Percentiles rank a stretch among this genome's conserved stretches.
Conservation (phyloP, 371 early-diverging fungal genomes). For the Mortierella sp. region DNA sequence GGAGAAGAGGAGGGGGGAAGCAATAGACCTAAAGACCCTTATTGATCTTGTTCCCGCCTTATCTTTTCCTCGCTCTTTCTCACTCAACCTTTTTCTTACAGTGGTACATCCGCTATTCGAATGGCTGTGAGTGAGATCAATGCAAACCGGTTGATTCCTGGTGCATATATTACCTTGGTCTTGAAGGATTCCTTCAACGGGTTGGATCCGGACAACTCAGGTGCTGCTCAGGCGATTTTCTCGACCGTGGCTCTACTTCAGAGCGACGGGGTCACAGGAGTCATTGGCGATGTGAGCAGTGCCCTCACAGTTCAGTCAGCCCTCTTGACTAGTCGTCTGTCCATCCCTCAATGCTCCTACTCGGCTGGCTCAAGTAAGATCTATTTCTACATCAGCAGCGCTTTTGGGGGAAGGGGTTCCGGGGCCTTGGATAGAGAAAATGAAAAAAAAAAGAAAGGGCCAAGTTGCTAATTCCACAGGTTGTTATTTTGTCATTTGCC, state of each 20-base stretch:
- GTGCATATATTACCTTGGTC: constrained; percentile 66
- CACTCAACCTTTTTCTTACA: constrained; percentile 15
- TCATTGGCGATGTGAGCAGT: constrained; percentile 69
- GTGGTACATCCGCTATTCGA: constrained; percentile 70
- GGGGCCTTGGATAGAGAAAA: not conserved
- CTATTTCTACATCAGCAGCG: too few relatives aligned
- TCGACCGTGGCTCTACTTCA: constrained; percentile 67
- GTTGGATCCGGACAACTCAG: constrained; percentile 59
- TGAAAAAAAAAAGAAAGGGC: too few relatives aligned
- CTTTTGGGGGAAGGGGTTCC: not conserved
- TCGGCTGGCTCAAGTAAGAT: constrained; percentile 65
- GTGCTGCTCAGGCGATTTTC: constrained; percentile 70
- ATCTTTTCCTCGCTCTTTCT: too few relatives aligned
- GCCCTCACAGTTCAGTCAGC: constrained; percentile 69
- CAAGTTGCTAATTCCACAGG: not conserved
- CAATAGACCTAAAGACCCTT: too few relatives aligned
- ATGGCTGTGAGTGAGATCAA: constrained; percentile 71
- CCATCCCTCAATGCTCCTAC: constrained; percentile 69
- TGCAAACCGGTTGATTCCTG: constrained; percentile 59
- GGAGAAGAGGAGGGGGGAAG: too few relatives aligned
- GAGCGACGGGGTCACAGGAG: constrained; percentile 58
- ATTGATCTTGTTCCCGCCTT: not conserved
- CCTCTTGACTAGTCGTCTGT: constrained; percentile 65
- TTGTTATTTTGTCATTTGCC: not conserved
- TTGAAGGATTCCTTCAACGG: constrained; percentile 69